Conservation (phyloP, 495 filamentous ascomycete species). For the Emericellopsis terricola region DNA sequence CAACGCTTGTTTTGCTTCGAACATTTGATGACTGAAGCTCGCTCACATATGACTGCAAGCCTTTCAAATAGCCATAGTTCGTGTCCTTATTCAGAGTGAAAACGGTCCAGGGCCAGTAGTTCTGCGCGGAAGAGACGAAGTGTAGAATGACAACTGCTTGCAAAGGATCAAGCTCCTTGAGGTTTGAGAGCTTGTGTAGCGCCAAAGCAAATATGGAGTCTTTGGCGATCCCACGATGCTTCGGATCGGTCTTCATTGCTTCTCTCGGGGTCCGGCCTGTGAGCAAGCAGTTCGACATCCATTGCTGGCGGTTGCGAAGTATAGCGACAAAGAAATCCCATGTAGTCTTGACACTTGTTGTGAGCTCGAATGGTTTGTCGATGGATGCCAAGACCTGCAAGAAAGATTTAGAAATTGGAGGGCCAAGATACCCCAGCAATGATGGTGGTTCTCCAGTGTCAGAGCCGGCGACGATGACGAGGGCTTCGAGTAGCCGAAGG, state of each 20-base stretch:
- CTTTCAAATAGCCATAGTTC: conserved; percentile 47
- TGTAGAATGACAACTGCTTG: conserved; percentile 58
- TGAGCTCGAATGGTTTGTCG: conserved; percentile 54
- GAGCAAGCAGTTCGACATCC: conserved; percentile 83
- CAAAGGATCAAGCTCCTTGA: conserved; percentile 41
- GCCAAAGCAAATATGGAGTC: conserved; percentile 58
- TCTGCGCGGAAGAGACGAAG: conserved; percentile 71
- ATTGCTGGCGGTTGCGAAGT: conserved; percentile 80
- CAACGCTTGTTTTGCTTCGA: conserved; percentile 23
- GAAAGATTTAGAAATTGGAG: conserved; percentile 67
- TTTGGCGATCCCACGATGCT: conserved; percentile 25
- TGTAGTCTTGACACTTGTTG: conserved; percentile 39
- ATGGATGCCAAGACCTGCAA: conserved; percentile 58
- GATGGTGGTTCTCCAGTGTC: conserved; percentile 62
- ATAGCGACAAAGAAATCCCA: conserved; percentile 83
- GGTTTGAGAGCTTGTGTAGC: conserved; percentile 50
- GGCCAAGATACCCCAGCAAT: conserved; percentile 69
- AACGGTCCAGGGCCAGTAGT: conserved; percentile 86
- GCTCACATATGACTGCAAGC: conserved; percentile 50
- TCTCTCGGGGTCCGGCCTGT: conserved; percentile 72
- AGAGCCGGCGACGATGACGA: conserved; percentile 51
- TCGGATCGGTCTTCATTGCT: conserved; percentile 36
- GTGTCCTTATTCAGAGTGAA: conserved; percentile 54
- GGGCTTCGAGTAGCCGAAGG: conserved; percentile 48
- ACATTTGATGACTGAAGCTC: conserved; percentile 33